phyloP scores from a whole-genome alignment of 805 yeast genomes.

The Ogataea wickerhamii region DNA sequence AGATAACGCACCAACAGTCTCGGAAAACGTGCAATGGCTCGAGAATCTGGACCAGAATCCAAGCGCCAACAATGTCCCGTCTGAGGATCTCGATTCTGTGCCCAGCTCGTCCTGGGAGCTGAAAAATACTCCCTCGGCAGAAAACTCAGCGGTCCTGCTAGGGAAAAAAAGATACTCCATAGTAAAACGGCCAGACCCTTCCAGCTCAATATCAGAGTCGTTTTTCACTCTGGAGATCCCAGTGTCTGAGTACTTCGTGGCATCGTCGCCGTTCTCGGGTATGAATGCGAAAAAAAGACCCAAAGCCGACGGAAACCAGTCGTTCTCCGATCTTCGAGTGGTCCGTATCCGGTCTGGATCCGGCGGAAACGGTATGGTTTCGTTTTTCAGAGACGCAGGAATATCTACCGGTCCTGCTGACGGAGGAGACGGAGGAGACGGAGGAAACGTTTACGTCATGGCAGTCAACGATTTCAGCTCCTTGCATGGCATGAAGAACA shows the following conservation, averaged over 20 bases:
- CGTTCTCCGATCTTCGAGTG: conserved; percentile 63
- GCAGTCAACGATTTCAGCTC: conserved; percentile 72
- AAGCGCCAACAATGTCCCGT: not conserved
- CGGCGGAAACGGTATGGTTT: conserved; percentile 87
- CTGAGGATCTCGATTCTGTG: conserved; percentile 11
- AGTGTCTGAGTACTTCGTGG: conserved; percentile 30
- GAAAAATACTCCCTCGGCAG: conserved; percentile 10
- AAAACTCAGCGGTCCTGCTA: conserved; percentile 7
- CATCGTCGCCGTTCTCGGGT: conserved; percentile 39
- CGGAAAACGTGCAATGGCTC: conserved; percentile 34
- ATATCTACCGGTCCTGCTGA: conserved; percentile 90
- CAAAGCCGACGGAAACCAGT: conserved; percentile 38
- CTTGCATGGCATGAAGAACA: conserved; percentile 62
- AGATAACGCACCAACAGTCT: conserved; percentile 35
- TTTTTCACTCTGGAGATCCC: conserved; percentile 30
- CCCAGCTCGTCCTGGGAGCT: conserved; percentile 22
- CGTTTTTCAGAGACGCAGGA: conserved; percentile 85
- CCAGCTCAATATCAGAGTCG: conserved; percentile 5
- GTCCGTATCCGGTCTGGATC: conserved; percentile 68
- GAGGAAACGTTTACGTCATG: conserved; percentile 82
- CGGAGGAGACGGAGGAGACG: conserved; percentile 98
- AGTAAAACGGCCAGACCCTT: not conserved
- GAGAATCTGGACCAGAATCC: conserved; percentile 8
- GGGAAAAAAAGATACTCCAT: conserved; percentile 1
- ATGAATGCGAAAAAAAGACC: conserved; percentile 38